Evolutionary conservation across 2,329 filamentous ascomycete genomes (phyloP), one percentile per base, ranked within the genome.

Genomic region (Pseudogymnoascus sp.): DNA sequence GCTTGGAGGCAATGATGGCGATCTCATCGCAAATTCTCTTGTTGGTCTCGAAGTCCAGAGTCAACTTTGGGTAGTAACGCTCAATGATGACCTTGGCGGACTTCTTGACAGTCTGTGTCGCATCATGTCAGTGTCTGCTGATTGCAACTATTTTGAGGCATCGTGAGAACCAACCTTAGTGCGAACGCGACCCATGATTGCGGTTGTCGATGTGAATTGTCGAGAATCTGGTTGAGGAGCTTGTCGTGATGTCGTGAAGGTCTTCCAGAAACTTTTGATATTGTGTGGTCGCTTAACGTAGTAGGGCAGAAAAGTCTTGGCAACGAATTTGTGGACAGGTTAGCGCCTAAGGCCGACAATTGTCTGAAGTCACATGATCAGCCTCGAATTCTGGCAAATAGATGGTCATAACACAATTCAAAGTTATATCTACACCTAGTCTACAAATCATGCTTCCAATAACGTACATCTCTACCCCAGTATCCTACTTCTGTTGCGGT

Each of bases 11-110:
- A 78, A 99, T 99, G 81, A 99, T 96, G 77, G 95, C 95, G 75
- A 99, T 95, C 84, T 99, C 95, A 92, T 97, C 95, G 85, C 95
- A 97, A 76, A 97, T 96, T 76, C 92, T 86, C 90, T 97, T 97
- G 90, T 97, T 97, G 87, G 91, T 96, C 89, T 99, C 95, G 84
- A 99, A 99, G 85, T 99, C 95, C 77, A 97, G 91, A 70, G 93
- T 97, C 79, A 99, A 86, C 82, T 91, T 92, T 78, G 95, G 95
- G 84, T 96, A 96, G 86, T 95, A 96, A 72, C 90, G 87, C 89
- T 97, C 93, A 82, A 99, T 97, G 84, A 97, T 93, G 86, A 97
- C 92, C 90, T 99, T 99, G 84, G 95, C 93, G 85, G 87, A 89
- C 80, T 88, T 87, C 83, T 89, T 89, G 76, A 89, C 86, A 73